Conservation (phyloP, 495 filamentous ascomycete genomes). For the Chaetomium cochliodes region DNA sequence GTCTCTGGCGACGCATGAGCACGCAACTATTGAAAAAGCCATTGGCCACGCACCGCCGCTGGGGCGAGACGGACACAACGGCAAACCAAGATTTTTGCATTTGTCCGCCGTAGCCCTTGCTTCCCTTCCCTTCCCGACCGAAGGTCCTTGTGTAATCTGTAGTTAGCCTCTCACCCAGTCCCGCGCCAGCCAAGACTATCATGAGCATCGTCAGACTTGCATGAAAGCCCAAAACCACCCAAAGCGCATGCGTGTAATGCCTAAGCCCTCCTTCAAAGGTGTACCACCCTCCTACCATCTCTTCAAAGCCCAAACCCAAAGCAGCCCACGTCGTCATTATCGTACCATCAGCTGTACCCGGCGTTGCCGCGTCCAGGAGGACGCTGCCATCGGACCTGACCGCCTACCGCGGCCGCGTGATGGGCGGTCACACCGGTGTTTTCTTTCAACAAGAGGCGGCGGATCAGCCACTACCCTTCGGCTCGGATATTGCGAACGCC, state of each 20-base stretch:
- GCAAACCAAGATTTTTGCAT: not conserved
- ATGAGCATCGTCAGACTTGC: not conserved
- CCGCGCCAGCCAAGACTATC: not conserved
- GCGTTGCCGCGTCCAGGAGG: not conserved
- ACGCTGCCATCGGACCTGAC: not conserved
- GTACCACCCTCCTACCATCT: not conserved
- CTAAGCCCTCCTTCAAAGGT: not conserved
- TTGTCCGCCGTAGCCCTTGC: not conserved
- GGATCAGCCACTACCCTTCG: not conserved
- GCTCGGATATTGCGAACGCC: constrained; percentile 3
- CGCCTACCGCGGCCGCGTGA: constrained; percentile 1
- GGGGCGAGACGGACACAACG: not conserved
- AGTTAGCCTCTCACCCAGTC: too few relatives aligned
- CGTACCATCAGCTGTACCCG: not conserved
- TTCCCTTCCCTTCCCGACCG: too few relatives aligned
- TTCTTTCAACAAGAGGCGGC: not conserved
- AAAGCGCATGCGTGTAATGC: not conserved
- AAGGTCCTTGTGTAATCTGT: too few relatives aligned
- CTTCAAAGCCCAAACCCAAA: not conserved
- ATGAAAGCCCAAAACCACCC: constrained; percentile 3
- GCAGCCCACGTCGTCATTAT: not conserved
- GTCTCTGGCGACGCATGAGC: not conserved
- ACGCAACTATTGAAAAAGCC: not conserved
- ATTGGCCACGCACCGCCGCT: not conserved
- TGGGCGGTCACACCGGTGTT: not conserved